A percentile compares a stretch with the other conserved stretches of the same genome.
These are phyloP conservation scores for Hypoxylon rubiginosum DNA, from an alignment of 2,329 filamentous ascomycete species.

Conservation along the genomic window DNA sequence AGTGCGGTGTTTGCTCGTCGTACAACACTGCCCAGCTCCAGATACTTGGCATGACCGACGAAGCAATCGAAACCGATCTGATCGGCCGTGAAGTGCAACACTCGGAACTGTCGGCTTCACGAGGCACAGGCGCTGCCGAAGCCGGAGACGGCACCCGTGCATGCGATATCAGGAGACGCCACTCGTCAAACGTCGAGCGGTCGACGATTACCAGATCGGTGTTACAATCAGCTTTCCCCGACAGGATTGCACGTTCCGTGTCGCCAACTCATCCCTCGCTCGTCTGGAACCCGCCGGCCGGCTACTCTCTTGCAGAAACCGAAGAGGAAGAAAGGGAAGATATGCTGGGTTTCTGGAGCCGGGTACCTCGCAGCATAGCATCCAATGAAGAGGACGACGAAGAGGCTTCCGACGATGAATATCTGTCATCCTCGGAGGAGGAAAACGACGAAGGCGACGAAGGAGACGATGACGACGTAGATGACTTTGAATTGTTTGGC, in stretches of 20 bases:
- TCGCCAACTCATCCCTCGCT: conserved; percentile 55
- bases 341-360: conserved; percentile 70
- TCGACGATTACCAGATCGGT: conserved; percentile 35
- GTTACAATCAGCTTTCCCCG: conserved; percentile 49
- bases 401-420: conserved; percentile 47
- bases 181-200: conserved; percentile 51
- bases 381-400: conserved; percentile 53
- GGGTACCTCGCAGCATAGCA: conserved; percentile 57
- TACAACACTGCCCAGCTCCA: conserved; percentile 78
- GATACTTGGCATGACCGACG: conserved; percentile 63
- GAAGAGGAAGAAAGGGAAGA: conserved; percentile 65
- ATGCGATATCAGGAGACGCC: conserved; percentile 51
- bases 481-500: conserved; percentile 55
- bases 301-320: conserved; percentile 38
- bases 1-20: conserved; percentile 80
- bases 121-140: conserved; percentile 26
- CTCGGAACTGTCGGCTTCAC: conserved; percentile 34
- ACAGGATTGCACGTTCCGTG: conserved; percentile 61
- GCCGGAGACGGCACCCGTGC: conserved; percentile 31
- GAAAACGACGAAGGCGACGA: conserved; percentile 64
- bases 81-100: conserved; percentile 38
- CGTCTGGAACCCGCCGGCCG: conserved; percentile 42
- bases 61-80: conserved; percentile 38
- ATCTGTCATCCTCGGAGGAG: conserved; percentile 53
- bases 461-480: conserved; percentile 62